These are phyloP conservation scores for Pleurotus giganteus DNA, from an alignment of 768 basidiomycete species.

Conservation along the genomic window DNA sequence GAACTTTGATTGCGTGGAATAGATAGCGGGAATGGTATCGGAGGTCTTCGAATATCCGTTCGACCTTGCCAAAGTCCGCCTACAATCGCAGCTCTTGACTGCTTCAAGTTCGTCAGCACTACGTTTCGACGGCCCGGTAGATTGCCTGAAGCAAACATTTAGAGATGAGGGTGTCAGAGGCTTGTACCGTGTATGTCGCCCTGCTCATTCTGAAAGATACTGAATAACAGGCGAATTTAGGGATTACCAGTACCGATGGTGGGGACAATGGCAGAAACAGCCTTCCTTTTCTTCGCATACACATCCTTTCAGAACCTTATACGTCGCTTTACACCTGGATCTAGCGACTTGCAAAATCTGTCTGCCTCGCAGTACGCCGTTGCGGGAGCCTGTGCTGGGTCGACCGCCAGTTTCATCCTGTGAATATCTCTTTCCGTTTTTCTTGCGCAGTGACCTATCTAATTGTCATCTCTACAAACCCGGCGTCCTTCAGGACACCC, in stretches of 20 bases:
- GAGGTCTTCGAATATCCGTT: slow-evolving; percentile 91
- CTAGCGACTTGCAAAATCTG: slow-evolving; percentile 32
- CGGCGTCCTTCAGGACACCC: slow-evolving; percentile 60
- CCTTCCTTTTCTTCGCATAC: slow-evolving; percentile 84
- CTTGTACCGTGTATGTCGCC: slow-evolving; percentile 73
- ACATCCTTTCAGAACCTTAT: slow-evolving; percentile 68
- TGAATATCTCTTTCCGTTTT: slow-evolving; percentile 34
- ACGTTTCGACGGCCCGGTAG: slow-evolving; percentile 82
- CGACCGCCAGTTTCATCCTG: slow-evolving; percentile 85
- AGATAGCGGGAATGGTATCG: slow-evolving; percentile 86
- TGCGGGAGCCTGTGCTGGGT: slow-evolving; percentile 87
- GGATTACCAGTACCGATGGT: slow-evolving; percentile 89
- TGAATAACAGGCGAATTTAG: slow-evolving; percentile 33
- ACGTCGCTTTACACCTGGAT: slow-evolving; percentile 31
- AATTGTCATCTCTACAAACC: slow-evolving; percentile 8
- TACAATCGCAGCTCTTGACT: slow-evolving; percentile 88
- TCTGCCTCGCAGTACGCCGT: slow-evolving; percentile 69
- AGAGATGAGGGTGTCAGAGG: slow-evolving; percentile 79
- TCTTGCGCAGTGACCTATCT: background rate
- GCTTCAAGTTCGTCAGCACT: slow-evolving; percentile 38
- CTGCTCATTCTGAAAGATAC: background rate
- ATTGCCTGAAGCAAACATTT: slow-evolving; percentile 85
- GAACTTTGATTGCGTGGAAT: slow-evolving; percentile 1
- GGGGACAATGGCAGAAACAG: slow-evolving; percentile 93
- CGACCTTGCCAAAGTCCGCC: slow-evolving; percentile 91